Evolutionary conservation across 2,329 filamentous ascomycete species (phyloP), one percentile per base, ranked within the genome.

Genomic region (Paraphoma sp.): DNA sequence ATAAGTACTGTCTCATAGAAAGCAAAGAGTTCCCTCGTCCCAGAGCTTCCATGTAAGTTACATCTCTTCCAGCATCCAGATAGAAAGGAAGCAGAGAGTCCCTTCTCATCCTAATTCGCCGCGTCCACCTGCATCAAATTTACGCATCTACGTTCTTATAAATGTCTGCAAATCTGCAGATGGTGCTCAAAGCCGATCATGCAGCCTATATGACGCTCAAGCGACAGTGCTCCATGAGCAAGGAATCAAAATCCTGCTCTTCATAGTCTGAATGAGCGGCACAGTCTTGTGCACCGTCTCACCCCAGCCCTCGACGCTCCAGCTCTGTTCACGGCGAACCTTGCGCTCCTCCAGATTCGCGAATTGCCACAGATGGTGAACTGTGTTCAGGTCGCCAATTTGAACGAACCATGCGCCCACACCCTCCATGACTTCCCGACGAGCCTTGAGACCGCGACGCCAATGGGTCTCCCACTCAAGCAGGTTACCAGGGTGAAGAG

Each of bases 401-500:
- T 99, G 95, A 41, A 97, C 94, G 71, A 99, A 99, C 95, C 95
- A 99, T 6, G 95, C 95, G 31, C 94, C 93, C 0, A 97, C 93
- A 12, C 95, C 95, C 79, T 99, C 95, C 95, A 99, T 99, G 53
- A 98, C 94, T 79, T 98, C 93, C 48, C 93, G 87, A 49, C 95
- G 87, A 2, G 95, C 95, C 78, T 91, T 91, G 52, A 99, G 85
- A 28, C 95, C 95, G 63, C 92, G 88, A 59, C 96, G 87, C 95
- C 95, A 99, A 80, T 99, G 95, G 41, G 92, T 96, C 84, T 99
- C 95, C 95, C 95, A 99, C 80, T 99, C 95, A 7, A 99, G 85
- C 43, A 99, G 84, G 76, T 97, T 97, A 42, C 95, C 95, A 0
- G 95, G 95, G 75, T 97, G 92, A 18, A 99, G 85, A 5, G 93